Percentiles rank a stretch among this genome's conserved stretches.
Conservation (phyloP, 768 basidiomycete species). For the Tulasnella sp. region DNA sequence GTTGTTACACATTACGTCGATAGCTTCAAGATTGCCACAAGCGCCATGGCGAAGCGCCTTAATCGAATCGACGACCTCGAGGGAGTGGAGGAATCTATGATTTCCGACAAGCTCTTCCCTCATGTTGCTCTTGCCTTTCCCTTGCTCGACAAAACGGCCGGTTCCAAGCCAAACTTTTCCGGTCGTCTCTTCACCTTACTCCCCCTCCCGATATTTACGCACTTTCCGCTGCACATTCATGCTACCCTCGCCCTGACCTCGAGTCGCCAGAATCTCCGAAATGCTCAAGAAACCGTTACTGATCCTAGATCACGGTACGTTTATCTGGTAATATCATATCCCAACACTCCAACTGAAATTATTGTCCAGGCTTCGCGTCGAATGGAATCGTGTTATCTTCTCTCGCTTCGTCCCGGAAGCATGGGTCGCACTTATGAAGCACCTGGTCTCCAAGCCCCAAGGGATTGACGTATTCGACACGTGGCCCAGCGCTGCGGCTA, state of each 20-base stretch:
- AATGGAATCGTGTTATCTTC: conserved; percentile 46
- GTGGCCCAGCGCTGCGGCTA: conserved; percentile 32
- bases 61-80: neutral
- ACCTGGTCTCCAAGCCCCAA: conserved; percentile 23
- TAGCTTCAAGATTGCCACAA: conserved; percentile 28
- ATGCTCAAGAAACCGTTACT: neutral
- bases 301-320: neutral
- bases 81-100: conserved; percentile 26
- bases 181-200: conserved; percentile 46
- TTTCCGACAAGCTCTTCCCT: conserved; percentile 33
- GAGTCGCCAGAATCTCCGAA: neutral
- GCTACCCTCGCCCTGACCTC: conserved; percentile 26
- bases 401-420: conserved; percentile 39
- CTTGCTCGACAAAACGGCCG: conserved; percentile 9
- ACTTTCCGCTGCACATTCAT: conserved; percentile 12
- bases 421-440: conserved; percentile 36
- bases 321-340: neutral
- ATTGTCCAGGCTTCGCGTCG: conserved; percentile 35
- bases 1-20: conserved; percentile 25
- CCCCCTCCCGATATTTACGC: conserved; percentile 30
- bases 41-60: neutral
- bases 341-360: neutral
- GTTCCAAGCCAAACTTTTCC: too few species aligned
- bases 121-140: conserved; percentile 32
- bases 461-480: conserved; percentile 25